Evolutionary conservation across 2,329 filamentous ascomycete species (phyloP).

Genomic region (Arthrocladium fulminans): DNA sequence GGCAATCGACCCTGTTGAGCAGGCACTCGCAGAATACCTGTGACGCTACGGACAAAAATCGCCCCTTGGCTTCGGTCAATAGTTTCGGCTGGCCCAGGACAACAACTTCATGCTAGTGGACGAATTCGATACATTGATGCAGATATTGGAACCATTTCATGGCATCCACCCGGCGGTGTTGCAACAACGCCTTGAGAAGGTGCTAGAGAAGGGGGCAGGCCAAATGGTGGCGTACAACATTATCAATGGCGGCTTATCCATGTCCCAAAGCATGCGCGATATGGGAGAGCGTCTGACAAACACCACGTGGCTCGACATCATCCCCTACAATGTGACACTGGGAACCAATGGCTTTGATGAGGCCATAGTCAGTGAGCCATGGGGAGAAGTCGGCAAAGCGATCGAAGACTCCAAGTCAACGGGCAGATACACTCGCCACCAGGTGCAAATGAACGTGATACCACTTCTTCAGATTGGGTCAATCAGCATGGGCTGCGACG

Average conservation of each 20-base stretch:
- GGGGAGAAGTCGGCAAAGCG: not conserved
- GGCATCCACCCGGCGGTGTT: not conserved
- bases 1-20: slow-evolving; percentile 30
- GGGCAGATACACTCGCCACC: not conserved
- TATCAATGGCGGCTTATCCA: not conserved
- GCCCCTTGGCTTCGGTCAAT: slow-evolving; percentile 50
- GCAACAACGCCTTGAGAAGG: not conserved
- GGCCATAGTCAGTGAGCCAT: slow-evolving; percentile 5
- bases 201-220: not conserved
- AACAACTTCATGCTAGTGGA: slow-evolving; percentile 11
- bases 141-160: slow-evolving; percentile 1
- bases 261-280: not conserved
- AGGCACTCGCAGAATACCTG: slow-evolving; percentile 45
- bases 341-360: slow-evolving; percentile 6
- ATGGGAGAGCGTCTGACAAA: not conserved
- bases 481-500: slow-evolving; percentile 4
- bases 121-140: slow-evolving; percentile 11
- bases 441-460: no score
- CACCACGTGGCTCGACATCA: not conserved
- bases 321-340: slow-evolving; percentile 8
- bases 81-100: slow-evolving; percentile 40
- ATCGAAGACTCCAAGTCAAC: not conserved
- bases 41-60: slow-evolving; percentile 45
- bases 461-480: not conserved
- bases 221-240: not conserved